Base-by-base conservation (phyloP, 2,329 filamentous ascomycete genomes). In the Corinectria fuckeliana region DNA sequence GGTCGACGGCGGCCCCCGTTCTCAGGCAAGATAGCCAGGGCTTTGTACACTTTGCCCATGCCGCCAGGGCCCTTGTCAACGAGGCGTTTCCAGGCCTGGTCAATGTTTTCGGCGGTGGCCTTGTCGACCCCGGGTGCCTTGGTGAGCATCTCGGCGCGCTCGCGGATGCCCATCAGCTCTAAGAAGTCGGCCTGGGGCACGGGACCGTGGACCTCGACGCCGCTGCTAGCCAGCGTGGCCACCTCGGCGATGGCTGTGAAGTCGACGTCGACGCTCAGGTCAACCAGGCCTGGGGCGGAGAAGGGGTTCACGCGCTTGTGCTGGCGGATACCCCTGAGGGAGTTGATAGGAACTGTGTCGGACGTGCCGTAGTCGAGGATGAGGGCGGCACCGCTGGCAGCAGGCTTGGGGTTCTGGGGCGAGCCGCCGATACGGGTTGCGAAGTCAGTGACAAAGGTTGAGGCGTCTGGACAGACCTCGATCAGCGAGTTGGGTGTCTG, bases 21-120 rank as follows among this genome's bases (percentile, higher is more conserved):
- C 75, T 93, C 90, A 0, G 95, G 95, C 69, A 98, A 73, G 69
- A 99, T 92, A 11, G 93, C 91, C 83, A 99, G 83, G 21, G 88
- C 93, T 78, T 98, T 97, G 75, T 99, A 99, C 20, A 97, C 80
- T 78, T 89, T 93, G 0, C 95, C 95, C 95, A 99, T 99, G 0
- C 93, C 94, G 50, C 86, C 88, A 1, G 88, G 90, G 0, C 91
- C 89, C 39, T 87, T 82, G 74, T 97, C 93, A n/a, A 97, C 86
- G 50, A 99, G 79, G 61, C 95, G 82, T 77, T 86, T 89, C 86
- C 92, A 96, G 0, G 90, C 89, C 62, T 81, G 85, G 64, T 92
- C 87, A 28, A 97, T 81, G 50, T 87, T 85, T 65, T 80, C 81
- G 26, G 78, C 84, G 63, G 81, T 82, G 60, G 85, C 77, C 60